phyloP scores from a whole-genome alignment of 2,329 filamentous ascomycete genomes.

The Fusarium annulatum region DNA sequence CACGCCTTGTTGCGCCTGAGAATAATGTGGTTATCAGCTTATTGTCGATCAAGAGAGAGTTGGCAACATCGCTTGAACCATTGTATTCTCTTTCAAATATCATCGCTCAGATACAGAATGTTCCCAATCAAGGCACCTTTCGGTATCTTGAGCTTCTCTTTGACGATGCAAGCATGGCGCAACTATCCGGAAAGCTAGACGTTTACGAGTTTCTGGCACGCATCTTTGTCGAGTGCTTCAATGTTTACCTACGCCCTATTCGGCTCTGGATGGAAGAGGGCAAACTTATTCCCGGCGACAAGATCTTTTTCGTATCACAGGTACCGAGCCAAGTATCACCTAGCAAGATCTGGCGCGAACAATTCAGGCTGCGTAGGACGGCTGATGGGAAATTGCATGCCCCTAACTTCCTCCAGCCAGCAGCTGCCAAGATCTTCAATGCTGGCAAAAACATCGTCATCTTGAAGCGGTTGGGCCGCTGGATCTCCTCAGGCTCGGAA shows the following conservation, averaged over 20 bases:
- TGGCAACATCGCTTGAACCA: conserved; percentile 64
- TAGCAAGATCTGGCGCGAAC: conserved; percentile 78
- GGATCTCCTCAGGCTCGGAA: conserved; percentile 51
- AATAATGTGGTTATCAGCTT: conserved; percentile 73
- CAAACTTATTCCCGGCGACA: conserved; percentile 71
- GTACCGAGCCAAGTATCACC: conserved; percentile 66
- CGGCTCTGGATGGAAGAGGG: conserved; percentile 87
- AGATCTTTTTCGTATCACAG: conserved; percentile 80
- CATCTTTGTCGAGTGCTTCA: conserved; percentile 84
- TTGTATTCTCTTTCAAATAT: conserved; percentile 71
- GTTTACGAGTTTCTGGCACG: conserved; percentile 72
- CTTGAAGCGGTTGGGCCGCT: conserved; percentile 75
- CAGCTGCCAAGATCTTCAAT: conserved; percentile 79
- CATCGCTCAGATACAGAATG: conserved; percentile 65
- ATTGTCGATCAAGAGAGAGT: conserved; percentile 67
- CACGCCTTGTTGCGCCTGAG: conserved; percentile 65
- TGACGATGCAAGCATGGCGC: conserved; percentile 74
- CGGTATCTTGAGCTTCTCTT: conserved; percentile 84
- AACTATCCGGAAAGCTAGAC: conserved; percentile 72
- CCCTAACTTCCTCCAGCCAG: conserved; percentile 78
- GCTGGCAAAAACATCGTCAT: conserved; percentile 91
- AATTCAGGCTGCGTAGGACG: conserved; percentile 74
- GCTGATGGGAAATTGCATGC: conserved; percentile 71
- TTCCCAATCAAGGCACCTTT: conserved; percentile 67
- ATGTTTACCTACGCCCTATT: conserved; percentile 83